phyloP scores from a whole-genome alignment of 257 asterid species.

The Nicotiana tomentosiformis region DNA sequence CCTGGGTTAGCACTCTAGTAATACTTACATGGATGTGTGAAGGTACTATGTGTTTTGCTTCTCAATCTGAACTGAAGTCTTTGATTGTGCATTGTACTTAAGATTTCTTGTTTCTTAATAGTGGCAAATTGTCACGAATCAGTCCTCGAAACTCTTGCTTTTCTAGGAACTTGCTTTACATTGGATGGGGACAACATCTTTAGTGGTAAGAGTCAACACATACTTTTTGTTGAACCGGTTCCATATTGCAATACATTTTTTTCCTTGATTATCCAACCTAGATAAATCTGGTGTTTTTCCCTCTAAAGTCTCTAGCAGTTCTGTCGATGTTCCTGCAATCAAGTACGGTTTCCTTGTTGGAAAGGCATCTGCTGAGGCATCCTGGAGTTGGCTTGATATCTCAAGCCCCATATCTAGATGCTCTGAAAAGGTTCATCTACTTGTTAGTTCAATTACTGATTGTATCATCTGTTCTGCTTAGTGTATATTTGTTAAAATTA shows the following conservation, averaged over 20 bases:
- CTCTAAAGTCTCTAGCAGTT: conserved; percentile 69
- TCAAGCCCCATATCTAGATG: conserved; percentile 49
- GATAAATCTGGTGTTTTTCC: neutral
- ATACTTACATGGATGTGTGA: conserved; percentile 50
- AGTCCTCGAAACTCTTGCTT: conserved; percentile 54
- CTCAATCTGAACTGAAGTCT: conserved; percentile 2
- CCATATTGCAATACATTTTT: neutral
- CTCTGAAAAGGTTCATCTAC: conserved; percentile 47
- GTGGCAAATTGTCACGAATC: conserved; percentile 66
- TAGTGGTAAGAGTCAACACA: conserved; percentile 43
- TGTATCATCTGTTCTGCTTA: neutral
- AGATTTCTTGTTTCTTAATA: conserved; percentile 21
- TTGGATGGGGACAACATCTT: conserved; percentile 61
- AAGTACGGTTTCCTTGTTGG: conserved; percentile 56
- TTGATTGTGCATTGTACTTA: neutral
- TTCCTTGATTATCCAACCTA: neutral
- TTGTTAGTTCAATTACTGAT: neutral
- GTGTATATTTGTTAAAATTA: neutral
- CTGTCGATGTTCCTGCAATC: conserved; percentile 57
- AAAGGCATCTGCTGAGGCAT: conserved; percentile 34
- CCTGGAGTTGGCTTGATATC: conserved; percentile 76
- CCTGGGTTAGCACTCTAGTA: conserved; percentile 67
- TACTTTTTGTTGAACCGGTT: neutral
- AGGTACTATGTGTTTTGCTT: conserved; percentile 37
- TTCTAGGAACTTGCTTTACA: conserved; percentile 68